Evolutionary conservation across 768 basidiomycete genomes (phyloP).

Genomic region (Suillus fuscotomentosus): DNA sequence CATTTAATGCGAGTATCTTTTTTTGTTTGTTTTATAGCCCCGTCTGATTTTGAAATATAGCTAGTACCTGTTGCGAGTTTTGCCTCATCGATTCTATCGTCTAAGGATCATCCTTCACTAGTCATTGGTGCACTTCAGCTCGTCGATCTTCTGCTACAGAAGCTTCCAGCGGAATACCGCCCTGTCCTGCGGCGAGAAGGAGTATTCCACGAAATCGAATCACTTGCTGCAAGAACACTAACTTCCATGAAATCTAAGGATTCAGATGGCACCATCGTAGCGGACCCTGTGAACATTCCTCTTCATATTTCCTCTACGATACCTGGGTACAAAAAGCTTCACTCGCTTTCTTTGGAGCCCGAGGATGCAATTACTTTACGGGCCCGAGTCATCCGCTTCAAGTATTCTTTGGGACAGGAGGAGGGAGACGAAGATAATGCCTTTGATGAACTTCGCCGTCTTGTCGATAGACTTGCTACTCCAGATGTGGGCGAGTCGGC

Average conservation of each 20-base stretch:
- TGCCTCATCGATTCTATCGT: constrained; percentile 90
- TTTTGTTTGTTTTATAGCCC: background rate
- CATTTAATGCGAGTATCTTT: constrained; percentile 65
- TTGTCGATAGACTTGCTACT: constrained; percentile 65
- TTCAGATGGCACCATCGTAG: constrained; percentile 33
- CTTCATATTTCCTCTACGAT: constrained; percentile 44
- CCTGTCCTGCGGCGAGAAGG: constrained; percentile 93
- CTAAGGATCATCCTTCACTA: constrained; percentile 84
- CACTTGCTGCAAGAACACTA: constrained; percentile 63
- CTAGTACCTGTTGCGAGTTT: constrained; percentile 95
- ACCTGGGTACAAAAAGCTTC: constrained; percentile 67
- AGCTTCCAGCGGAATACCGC: constrained; percentile 81
- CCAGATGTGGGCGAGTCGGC: constrained; percentile 60
- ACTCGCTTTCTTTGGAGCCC: constrained; percentile 70
- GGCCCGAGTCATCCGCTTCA: constrained; percentile 87
- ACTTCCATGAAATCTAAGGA: constrained; percentile 53
- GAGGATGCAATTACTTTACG: constrained; percentile 92
- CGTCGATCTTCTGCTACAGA: constrained; percentile 85
- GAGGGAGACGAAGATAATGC: constrained; percentile 58
- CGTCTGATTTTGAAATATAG: constrained; percentile 38
- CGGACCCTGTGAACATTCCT: constrained; percentile 29
- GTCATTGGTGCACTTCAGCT: constrained; percentile 90
- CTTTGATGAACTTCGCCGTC: constrained; percentile 56
- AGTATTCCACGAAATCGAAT: constrained; percentile 92
- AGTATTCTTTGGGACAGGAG: constrained; percentile 62